phyloP scores from a whole-genome alignment of 257 asterid genomes.

The Ilex asprella region DNA sequence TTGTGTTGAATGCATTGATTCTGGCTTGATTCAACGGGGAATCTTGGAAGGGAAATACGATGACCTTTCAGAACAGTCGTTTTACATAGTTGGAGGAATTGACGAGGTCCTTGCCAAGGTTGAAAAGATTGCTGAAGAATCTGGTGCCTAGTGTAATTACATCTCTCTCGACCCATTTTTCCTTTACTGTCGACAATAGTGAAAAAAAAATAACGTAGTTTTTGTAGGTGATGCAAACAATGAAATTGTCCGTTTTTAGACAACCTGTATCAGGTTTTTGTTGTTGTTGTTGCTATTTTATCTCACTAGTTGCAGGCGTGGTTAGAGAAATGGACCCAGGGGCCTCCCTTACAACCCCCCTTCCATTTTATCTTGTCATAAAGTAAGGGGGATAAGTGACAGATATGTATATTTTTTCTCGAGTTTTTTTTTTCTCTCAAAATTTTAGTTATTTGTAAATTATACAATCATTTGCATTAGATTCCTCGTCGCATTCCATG shows the following conservation, averaged over 20 bases:
- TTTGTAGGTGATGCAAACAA: background rate
- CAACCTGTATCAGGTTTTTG: background rate
- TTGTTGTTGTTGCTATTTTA: too few species aligned
- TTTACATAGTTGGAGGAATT: slow-evolving; percentile 4
- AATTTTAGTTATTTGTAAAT: too few species aligned
- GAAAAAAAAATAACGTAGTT: background rate
- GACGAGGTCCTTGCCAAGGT: slow-evolving; percentile 44
- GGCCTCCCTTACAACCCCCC: background rate
- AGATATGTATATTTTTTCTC: background rate
- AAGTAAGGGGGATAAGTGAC: too few species aligned
- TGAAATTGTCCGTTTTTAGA: background rate
- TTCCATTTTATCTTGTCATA: too few species aligned
- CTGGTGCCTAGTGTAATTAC: slow-evolving; percentile 14
- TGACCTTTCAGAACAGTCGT: background rate
- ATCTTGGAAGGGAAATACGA: slow-evolving; percentile 1
- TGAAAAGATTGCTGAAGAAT: slow-evolving; percentile 62
- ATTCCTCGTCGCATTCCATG: too few species aligned
- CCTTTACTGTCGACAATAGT: background rate
- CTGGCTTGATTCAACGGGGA: background rate
- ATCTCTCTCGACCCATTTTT: background rate
- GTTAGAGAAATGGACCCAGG: background rate
- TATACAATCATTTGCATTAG: too few species aligned
- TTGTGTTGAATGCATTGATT: background rate
- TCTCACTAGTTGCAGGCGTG: background rate
- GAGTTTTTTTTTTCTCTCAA: too few species aligned